Conservation (phyloP, 169 alveolate genomes). For the Plasmodium cynomolgi region DNA sequence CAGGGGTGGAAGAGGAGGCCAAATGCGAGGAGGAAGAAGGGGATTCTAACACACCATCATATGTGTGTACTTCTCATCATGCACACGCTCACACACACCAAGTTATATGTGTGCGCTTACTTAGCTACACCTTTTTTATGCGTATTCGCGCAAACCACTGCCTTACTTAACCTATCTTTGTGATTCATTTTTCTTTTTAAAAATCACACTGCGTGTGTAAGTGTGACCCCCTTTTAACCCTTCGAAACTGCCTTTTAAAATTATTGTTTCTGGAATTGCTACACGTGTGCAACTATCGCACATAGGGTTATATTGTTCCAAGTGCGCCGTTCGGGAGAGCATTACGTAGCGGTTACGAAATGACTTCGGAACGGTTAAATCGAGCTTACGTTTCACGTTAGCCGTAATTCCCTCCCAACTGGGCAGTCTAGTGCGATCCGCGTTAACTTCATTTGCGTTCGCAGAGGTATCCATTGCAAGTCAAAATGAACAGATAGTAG, state of each 20-base stretch:
- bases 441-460: neutral
- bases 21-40: slow-evolving; percentile 28
- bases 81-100: neutral
- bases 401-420: neutral
- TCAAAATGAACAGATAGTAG: neutral
- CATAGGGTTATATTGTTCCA: neutral
- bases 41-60: neutral
- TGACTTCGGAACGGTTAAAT: neutral
- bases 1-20: slow-evolving; percentile 33
- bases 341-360: neutral
- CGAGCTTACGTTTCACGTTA: neutral
- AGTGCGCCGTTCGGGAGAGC: neutral
- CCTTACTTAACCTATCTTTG: neutral
- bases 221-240: neutral
- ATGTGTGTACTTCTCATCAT: neutral
- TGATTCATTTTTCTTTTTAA: neutral
- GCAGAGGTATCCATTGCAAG: neutral
- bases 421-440: neutral
- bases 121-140: neutral
- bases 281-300: neutral
- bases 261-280: neutral
- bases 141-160: neutral
- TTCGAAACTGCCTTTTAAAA: neutral
- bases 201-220: neutral
- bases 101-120: neutral